These are phyloP conservation scores for Mycena rosella DNA, from an alignment of 768 basidiomycete genomes.

Conservation along the genomic window DNA sequence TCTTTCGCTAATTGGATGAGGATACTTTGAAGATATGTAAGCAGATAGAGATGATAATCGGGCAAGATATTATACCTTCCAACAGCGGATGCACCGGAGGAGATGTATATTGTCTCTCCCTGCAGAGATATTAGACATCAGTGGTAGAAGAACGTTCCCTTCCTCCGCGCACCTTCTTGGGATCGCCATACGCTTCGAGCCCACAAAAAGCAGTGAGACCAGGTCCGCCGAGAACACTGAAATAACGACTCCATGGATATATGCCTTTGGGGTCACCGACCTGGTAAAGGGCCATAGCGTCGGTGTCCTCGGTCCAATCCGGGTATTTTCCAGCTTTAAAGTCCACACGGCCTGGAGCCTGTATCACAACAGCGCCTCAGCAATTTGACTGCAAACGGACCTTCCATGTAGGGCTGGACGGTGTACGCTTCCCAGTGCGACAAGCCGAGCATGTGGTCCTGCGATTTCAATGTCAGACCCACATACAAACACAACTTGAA, in stretches of 20 bases:
- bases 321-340: slow-evolving; percentile 5
- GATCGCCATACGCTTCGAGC: slow-evolving; percentile 5
- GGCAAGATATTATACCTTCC: neutral
- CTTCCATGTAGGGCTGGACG: slow-evolving; percentile 15
- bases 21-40: neutral
- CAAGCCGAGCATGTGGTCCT: slow-evolving; percentile 7
- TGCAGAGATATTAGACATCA: neutral
- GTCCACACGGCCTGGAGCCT: slow-evolving; percentile 1
- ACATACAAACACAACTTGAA: neutral
- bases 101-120: slow-evolving; percentile 16
- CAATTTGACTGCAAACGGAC: neutral
- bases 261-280: slow-evolving; percentile 15
- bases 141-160: neutral
- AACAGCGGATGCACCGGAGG: slow-evolving; percentile 7
- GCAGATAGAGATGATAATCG: neutral
- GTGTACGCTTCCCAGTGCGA: slow-evolving; percentile 18
- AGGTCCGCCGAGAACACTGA: slow-evolving; percentile 8
- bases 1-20: slow-evolving; percentile 11
- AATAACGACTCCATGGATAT: slow-evolving; percentile 9
- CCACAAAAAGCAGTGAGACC: slow-evolving; percentile 5
- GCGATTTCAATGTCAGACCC: neutral
- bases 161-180: slow-evolving; percentile 7
- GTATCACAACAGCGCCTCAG: neutral
- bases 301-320: slow-evolving; percentile 8
- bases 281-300: neutral